A percentile compares a stretch with the other conserved stretches of the same genome.
Conservation (phyloP, 169 alveolate genomes). For the Plasmodium vinckei region DNA sequence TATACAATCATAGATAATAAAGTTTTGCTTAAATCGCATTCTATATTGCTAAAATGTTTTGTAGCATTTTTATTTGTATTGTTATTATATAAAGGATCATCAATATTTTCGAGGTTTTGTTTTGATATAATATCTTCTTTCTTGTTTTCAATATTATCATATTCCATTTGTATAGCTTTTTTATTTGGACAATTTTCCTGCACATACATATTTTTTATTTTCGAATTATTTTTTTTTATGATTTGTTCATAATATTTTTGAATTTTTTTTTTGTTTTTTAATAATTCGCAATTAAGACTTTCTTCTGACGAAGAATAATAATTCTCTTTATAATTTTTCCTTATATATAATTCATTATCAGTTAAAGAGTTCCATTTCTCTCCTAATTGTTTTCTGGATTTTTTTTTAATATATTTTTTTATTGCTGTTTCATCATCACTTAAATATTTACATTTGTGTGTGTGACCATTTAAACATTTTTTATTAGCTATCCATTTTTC, state of each 20-base stretch:
- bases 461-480: too few species aligned
- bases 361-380: too few species aligned
- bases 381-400: too few species aligned
- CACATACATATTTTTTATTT: constrained; percentile 1
- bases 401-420: too few species aligned
- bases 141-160: neutral
- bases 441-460: too few species aligned
- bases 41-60: neutral
- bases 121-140: too few species aligned
- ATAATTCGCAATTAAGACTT: neutral
- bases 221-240: constrained; percentile 1
- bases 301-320: neutral
- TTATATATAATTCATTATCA: too few species aligned
- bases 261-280: neutral
- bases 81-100: neutral
- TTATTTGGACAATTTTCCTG: neutral
- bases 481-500: too few species aligned
- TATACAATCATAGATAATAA: constrained; percentile 55
- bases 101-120: too few species aligned
- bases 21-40: constrained; percentile 44
- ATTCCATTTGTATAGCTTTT: neutral
- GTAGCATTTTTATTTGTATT: neutral
- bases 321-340: neutral
- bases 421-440: too few species aligned
- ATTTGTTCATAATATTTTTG: constrained; percentile 38